A percentile compares a stretch with the other conserved stretches of the same genome.
phyloP scores from a whole-genome alignment of 2,329 filamentous ascomycete species.

The Lachnellula subtilissima region DNA sequence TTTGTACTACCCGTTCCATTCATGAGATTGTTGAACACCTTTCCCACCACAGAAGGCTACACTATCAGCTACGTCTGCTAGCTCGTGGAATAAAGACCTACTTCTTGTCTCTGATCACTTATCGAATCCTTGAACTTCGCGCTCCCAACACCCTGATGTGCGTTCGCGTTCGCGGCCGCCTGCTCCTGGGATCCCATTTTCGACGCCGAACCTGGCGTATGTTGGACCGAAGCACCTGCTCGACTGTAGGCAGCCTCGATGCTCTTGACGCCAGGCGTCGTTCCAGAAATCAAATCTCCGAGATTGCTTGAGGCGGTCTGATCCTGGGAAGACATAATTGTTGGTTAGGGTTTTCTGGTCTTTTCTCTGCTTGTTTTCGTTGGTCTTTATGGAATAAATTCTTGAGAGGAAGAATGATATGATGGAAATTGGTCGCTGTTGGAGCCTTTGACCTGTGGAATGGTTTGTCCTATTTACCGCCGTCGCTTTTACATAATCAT shows the following conservation, averaged over 20 bases:
- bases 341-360: neutral
- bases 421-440: neutral
- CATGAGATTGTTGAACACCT: constrained; percentile 22
- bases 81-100: neutral
- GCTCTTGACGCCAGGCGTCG: constrained; percentile 16
- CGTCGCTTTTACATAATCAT: neutral
- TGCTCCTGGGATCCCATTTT: constrained; percentile 19
- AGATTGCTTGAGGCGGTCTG: neutral
- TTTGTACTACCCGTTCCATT: constrained; percentile 19
- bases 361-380: neutral
- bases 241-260: constrained; percentile 22
- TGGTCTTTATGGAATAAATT: neutral
- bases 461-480: too few species aligned
- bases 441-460: too few species aligned
- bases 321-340: neutral
- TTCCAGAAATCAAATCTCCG: constrained; percentile 6
- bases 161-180: neutral
- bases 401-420: neutral
- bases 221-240: constrained; percentile 19
- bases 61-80: neutral
- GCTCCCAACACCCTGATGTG: constrained; percentile 17
- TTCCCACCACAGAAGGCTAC: constrained; percentile 16
- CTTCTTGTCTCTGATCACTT: constrained; percentile 18
- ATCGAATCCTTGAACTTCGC: constrained; percentile 12
- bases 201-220: constrained; percentile 18